Evolutionary conservation across 805 yeast genomes (phyloP).

Genomic region (Suhomyces vadensis): DNA sequence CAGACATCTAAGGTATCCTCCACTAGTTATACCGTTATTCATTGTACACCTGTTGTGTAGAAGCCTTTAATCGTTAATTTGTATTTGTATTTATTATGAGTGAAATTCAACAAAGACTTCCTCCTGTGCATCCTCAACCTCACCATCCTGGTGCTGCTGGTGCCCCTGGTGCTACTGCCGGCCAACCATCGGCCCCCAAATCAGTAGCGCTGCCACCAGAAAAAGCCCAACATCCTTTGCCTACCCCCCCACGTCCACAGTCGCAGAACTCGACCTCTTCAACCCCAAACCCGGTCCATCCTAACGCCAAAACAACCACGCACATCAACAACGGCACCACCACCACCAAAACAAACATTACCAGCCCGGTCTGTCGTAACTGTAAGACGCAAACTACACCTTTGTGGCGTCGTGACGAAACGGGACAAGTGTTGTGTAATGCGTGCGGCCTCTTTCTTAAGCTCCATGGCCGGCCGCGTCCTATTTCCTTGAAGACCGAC

Average conservation of each 20-base stretch:
- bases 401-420: constrained; percentile 91
- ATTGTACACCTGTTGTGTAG: too few relatives aligned
- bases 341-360: constrained; percentile 61
- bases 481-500: constrained; percentile 87
- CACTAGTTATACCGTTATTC: too few relatives aligned
- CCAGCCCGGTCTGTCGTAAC: constrained; percentile 78
- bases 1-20: too few relatives aligned
- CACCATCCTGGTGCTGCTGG: constrained; percentile 2
- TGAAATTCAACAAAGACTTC: constrained; percentile 22
- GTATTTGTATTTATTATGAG: constrained; percentile 13
- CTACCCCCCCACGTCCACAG: constrained; percentile 8
- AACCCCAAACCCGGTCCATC: constrained; percentile 43
- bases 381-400: constrained; percentile 94
- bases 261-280: constrained; percentile 4
- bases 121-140: constrained; percentile 14
- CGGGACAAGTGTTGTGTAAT: constrained; percentile 84
- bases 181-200: background rate
- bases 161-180: too few relatives aligned
- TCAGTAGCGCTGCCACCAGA: constrained; percentile 5
- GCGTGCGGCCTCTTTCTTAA: constrained; percentile 91
- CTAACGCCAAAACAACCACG: constrained; percentile 64
- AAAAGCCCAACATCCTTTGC: background rate
- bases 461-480: constrained; percentile 90
- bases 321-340: constrained; percentile 60
- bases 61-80: too few relatives aligned